Base-by-base conservation (phyloP, 371 early-diverging fungal species). In the Dipsacomyces acuminosporus region DNA sequence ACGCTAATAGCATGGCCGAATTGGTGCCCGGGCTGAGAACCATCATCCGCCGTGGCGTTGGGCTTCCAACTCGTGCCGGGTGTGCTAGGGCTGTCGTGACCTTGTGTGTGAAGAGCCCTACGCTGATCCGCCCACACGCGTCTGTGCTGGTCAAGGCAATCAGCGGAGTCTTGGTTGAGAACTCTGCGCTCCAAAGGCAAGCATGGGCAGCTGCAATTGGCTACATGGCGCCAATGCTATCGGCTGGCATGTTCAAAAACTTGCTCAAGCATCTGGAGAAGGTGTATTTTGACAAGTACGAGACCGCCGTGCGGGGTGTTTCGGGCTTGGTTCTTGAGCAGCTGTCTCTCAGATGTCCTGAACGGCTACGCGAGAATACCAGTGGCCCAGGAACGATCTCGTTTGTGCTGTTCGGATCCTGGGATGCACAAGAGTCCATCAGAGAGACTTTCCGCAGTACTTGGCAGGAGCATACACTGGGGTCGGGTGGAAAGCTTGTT, bases 51-150 rank as follows among this genome's bases (percentile, higher is more conserved):
- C 92, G 88, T 50, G 91, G 90, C 2, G 82, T 90, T 4, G 94
- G 96, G 1, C 74, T 95, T 15, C 91, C 96, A 2, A 90, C 96
- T 11, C 85, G 86, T 76, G 93, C 93, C 11, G 96, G 94, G 0
- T 82, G 84, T 62, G 96, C 96, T 20, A 82, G 93, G 21, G 80
- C 90, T 30, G 78, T 94, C 34, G 89, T 86, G 2, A 79, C 85
- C 7, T 56, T 96, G 18, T 84, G 82, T 21, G 83, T 86, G 62
- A 84, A 81, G 55, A 76, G 80, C 34, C 74, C 81, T 18, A 60
- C 80, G 17, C 64, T 80, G 0, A 79, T 91, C 17, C 56, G 69
- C 23, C 76, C 75, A 69, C 85, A 59, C 75, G 74, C 74, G 79
- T 88, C n/a, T 82, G 87, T 59, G 56, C 64, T 89, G 38, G 61